Base-by-base conservation (phyloP, 306 rosid genomes). In the Quercus variabilis region DNA sequence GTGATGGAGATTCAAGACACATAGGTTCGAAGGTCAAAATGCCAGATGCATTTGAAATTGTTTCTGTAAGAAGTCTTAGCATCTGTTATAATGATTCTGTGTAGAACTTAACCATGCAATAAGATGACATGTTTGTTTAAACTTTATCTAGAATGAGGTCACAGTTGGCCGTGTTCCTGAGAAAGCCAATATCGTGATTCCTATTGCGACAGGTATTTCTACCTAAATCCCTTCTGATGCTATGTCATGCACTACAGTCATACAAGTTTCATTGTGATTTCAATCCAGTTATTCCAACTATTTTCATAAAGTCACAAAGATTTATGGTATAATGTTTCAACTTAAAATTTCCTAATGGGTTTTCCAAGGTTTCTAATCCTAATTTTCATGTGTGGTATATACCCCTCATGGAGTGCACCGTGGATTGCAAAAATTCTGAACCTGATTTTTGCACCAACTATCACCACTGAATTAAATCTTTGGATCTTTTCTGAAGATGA, bases 151-250 rank as follows among this genome's bases (percentile, higher is more conserved):
- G 99, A 55, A 73, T 68, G 92, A 82, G 78, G 90, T 92, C 38
- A 94, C 89, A 38, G 93, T 94, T 71, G 97, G 99, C 23, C 97
- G 97, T 25, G 86, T 91, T 84, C 97, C 97, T 14, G 99, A 79
- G 35, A 87, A 94, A 86, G 99, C 95, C 52, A 95, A 92, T 80
- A 35, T 92, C 71, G 97, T 91, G 33, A 92, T 94, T 82, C 97
- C 95, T 46, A 91, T 94, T 80, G 97, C 97, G 31, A 94, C 99
- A 87, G 97, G 99, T 94, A 86, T 73, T 17, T 35, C 72, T 23
- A 67, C 72, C 52, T 35, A n/a, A 33, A 64, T 28, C 70, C 70
- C 43, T 30, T 64, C 35, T 26, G 46, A 64, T 15, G 14, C 43
- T 63, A 64, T 64, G 11, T 2, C 70, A 64, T 64, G 1, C 70